Evolutionary conservation across 352 stramenopile species (phyloP).

Genomic region (Phytophthora citrophthora): DNA sequence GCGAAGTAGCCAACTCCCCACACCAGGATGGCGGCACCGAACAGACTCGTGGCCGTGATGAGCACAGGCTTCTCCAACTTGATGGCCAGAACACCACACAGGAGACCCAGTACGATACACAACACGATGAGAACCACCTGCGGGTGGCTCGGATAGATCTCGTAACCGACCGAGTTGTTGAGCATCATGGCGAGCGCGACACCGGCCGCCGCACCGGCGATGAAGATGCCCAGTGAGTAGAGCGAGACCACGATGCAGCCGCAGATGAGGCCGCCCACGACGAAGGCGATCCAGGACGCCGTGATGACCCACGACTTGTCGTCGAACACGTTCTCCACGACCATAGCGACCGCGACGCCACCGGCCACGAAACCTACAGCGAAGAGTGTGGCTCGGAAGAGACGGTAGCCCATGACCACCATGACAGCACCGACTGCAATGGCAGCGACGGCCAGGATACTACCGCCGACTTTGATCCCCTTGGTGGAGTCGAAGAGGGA

Average conservation of each 20-base stretch:
- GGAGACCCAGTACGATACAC: conserved; percentile 45
- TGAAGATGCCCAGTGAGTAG: conserved; percentile 64
- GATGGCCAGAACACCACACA: conserved; percentile 44
- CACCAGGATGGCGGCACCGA: conserved; percentile 53
- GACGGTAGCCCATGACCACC: conserved; percentile 59
- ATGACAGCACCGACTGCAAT: conserved; percentile 42
- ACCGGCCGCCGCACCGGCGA: conserved; percentile 54
- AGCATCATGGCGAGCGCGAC: conserved; percentile 59
- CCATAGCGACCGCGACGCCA: conserved; percentile 45
- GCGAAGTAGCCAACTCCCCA: conserved; percentile 75
- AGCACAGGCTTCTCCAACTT: conserved; percentile 66
- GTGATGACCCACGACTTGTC: conserved; percentile 56
- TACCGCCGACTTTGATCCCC: conserved; percentile 42
- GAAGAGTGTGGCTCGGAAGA: conserved; percentile 70
- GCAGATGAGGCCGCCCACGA: conserved; percentile 53
- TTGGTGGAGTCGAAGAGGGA: conserved; percentile 51
- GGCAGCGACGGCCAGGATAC: conserved; percentile 43
- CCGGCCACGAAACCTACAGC: conserved; percentile 56
- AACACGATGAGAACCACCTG: conserved; percentile 55
- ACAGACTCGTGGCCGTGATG: conserved; percentile 57
- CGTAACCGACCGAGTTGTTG: conserved; percentile 61
- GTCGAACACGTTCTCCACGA: conserved; percentile 50
- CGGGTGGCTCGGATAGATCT: conserved; percentile 61
- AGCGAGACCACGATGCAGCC: conserved; percentile 54
- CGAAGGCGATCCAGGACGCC: conserved; percentile 67